Evolutionary conservation across 2,329 filamentous ascomycete genomes (phyloP), one percentile per base, ranked within the genome.

Genomic region (Sporothrix pseudoabietina): DNA sequence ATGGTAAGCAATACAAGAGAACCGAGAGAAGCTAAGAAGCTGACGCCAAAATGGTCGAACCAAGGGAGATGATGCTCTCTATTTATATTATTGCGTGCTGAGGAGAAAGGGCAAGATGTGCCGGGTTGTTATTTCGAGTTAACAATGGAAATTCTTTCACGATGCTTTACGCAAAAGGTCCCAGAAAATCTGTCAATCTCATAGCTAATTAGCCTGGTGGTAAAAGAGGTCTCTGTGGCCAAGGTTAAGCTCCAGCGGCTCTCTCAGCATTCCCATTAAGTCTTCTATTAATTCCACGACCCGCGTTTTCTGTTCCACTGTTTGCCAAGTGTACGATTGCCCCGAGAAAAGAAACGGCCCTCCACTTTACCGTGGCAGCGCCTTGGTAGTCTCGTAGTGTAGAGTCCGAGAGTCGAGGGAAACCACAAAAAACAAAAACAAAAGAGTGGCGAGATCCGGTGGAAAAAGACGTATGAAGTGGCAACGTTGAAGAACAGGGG

Each of bases 261-360:
- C 35, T 30, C 30, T 12, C 30, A 30, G 10, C 22, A 10, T 55
- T 55, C 14, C 9, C 22, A 26, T 26, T 10, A 26, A 10, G 4
- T 26, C 26, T 26, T 26, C 26, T 2, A 26, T 26, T 26, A 26
- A 26, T 26, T 26, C 49, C 52, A 22, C 12, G 44, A 19, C 14
- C 44, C 44, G 14, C 14, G 2, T 35, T 35, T 35, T 35, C 35
- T 1, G 35, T 35, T 35, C 35, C 35, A 35, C 4, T 35, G 35
- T 16, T 59, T 59, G 59, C 59, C 59, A 65, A 65, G 59, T 35
- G 12, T 59, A 57, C 22, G 59, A 63, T 63, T 63, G 59, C 59
- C 59, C 35, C 59, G 59, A 65, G n/a, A 65, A 59, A 65, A 65
- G 9, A 65, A 65, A 44, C 35, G 35, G 59, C 59, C 55, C 44